Base-by-base conservation (phyloP, 257 asterid genomes). In the Prunella vulgaris region DNA sequence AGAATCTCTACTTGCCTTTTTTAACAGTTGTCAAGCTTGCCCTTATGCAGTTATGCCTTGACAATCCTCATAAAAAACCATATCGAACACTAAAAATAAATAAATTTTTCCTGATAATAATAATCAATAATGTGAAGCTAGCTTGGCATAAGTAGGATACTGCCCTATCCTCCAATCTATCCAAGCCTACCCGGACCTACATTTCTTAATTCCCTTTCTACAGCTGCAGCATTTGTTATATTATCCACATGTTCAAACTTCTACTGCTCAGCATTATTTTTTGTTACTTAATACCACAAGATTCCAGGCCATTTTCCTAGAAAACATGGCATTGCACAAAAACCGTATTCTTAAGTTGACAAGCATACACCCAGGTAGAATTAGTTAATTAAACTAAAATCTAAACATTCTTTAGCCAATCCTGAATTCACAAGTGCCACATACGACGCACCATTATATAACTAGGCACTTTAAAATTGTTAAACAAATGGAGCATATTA, bases 191-290 rank as follows among this genome's bases (percentile, higher is more conserved):
- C 32, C 52, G 46, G 17, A 53, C 60, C 33, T 21, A 14, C 27
- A 72, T 60, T 46, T 15, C 71, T 49, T 40, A 59, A 65, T 46
- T 17, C 56, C 54, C 20, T 28, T 2, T 22, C 76, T 30, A 59
- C 49, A 8, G 53, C 62, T 40, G 24, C 46, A 35, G 17, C 35
- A 52, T 38, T 13, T 27, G 17, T 42, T 61, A 68, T 30, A 54
- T 57, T 49, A 24, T 35, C 54, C 32, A 72, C 48, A 22, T 22
- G 44, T 6, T 75, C 56, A 22, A 64, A 53, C 35, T 62, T 69
- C 72, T 54, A 27, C 59, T 28, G 27, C 53, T 69, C 65, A 17
- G 27, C 21, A 52, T 58, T 65, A 21, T 21, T 48, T n/a, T 10
- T 25, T 44, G 15, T 15, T 52, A n/a, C 65, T 18, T 63, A 10